Evolutionary conservation across 2,329 filamentous ascomycete species (phyloP).

Genomic region (Sclerotinia spermophila): DNA sequence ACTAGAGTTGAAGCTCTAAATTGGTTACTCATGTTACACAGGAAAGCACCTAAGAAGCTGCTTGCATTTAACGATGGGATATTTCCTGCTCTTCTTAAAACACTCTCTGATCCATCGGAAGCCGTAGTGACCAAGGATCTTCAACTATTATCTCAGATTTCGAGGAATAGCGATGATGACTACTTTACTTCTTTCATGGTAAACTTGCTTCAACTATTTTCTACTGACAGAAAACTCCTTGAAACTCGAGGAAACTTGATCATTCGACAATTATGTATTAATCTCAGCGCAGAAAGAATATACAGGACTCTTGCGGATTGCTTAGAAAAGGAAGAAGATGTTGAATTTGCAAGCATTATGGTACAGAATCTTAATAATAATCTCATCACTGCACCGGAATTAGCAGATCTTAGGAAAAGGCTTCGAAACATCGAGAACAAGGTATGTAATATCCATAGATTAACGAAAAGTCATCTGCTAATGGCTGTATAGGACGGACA

Average conservation of each 20-base stretch:
- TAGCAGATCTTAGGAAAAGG: conserved; percentile 85
- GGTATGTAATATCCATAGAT: conserved; percentile 42
- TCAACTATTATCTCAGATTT: conserved; percentile 92
- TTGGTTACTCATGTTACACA: conserved; percentile 97
- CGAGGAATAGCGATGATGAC: conserved; percentile 90
- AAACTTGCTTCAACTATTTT: conserved; percentile 90
- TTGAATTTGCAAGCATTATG: conserved; percentile 99
- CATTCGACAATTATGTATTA: conserved; percentile 90
- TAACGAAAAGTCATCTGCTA: conserved; percentile 14
- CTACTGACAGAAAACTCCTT: conserved; percentile 83
- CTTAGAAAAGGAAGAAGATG: conserved; percentile 94
- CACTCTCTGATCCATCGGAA: conserved; percentile 90
- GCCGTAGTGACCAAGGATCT: conserved; percentile 93
- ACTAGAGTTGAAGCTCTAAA: conserved; percentile 90
- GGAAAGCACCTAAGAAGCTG: conserved; percentile 89
- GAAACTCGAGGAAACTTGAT: conserved; percentile 95
- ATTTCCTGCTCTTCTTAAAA: conserved; percentile 93
- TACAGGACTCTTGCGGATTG: conserved; percentile 95
- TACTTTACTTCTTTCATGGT: conserved; percentile 99
- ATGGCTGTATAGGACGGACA: conserved; percentile 69
- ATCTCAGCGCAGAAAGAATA: conserved; percentile 88
- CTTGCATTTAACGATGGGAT: conserved; percentile 96
- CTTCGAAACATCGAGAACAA: conserved; percentile 86
- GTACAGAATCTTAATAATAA: conserved; percentile 99
- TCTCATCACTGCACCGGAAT: conserved; percentile 91